phyloP scores from a whole-genome alignment of 2,329 filamentous ascomycete species.

The Aspergillus versicolor region DNA sequence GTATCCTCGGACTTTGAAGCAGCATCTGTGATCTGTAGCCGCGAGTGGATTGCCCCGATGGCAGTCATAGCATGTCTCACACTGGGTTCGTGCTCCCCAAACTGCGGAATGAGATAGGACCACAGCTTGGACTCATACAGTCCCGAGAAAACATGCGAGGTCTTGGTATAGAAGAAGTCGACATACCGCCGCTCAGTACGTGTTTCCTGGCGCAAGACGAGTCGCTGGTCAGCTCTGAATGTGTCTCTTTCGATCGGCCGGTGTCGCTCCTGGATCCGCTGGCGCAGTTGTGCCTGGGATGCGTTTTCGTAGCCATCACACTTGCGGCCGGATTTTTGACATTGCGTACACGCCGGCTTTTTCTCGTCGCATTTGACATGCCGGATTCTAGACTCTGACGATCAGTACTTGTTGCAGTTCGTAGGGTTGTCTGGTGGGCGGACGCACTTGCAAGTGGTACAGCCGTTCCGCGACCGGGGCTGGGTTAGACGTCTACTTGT shows the following conservation, averaged over 20 bases:
- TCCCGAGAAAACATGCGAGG: conserved; percentile 44
- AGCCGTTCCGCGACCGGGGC: conserved; percentile 36
- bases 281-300: conserved; percentile 16
- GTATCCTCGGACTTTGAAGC: conserved; percentile 8
- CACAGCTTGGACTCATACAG: conserved; percentile 36
- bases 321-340: conserved; percentile 54
- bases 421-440: background rate
- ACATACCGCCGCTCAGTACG: conserved; percentile 37
- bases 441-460: conserved; percentile 56
- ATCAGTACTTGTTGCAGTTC: background rate
- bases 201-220: conserved; percentile 24
- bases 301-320: conserved; percentile 54
- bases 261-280: conserved; percentile 4
- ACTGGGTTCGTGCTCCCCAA: conserved; percentile 47
- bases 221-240: conserved; percentile 14
- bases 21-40: conserved; percentile 3
- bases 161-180: conserved; percentile 43
- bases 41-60: conserved; percentile 51
- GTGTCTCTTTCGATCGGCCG: background rate
- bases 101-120: conserved; percentile 45
- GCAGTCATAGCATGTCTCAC: conserved; percentile 53
- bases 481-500: background rate
- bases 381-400: conserved; percentile 44
- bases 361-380: conserved; percentile 59
- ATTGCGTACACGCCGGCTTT: conserved; percentile 55